Conservation (phyloP, 768 basidiomycete genomes). For the Agaricus sinodeliciosus region DNA sequence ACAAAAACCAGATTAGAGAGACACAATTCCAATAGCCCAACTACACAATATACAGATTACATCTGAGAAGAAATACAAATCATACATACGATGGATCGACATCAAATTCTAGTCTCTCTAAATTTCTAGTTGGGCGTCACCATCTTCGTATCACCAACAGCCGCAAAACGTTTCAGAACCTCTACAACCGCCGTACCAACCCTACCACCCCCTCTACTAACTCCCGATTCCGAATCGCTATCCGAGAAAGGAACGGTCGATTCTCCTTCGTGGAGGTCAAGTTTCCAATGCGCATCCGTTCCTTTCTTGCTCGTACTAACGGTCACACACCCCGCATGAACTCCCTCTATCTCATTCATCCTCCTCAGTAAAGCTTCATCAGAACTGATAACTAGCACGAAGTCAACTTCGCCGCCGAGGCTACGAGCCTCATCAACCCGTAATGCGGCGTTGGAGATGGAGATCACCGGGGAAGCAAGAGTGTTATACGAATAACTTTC, state of each 20-base stretch:
- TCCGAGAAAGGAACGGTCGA: not conserved
- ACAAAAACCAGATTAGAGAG: too few relatives aligned
- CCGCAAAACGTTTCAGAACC: constrained; percentile 1
- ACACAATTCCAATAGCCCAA: too few relatives aligned
- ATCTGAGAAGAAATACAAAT: not conserved
- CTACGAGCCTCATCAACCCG: constrained; percentile 21
- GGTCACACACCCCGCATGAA: constrained; percentile 43
- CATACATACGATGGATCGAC: not conserved
- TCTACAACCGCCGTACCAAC: constrained; percentile 1
- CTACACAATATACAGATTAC: too few relatives aligned
- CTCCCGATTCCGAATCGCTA: not conserved
- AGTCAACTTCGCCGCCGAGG: constrained; percentile 39
- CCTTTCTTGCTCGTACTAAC: constrained; percentile 63
- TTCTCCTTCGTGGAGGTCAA: constrained; percentile 26
- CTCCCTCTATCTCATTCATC: constrained; percentile 66
- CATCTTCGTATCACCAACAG: not conserved
- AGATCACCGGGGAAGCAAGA: not conserved
- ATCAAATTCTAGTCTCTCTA: not conserved
- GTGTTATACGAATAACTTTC: not conserved
- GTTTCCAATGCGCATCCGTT: constrained; percentile 74
- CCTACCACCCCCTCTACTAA: not conserved
- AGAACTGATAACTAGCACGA: constrained; percentile 59
- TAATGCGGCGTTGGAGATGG: not conserved
- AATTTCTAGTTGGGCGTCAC: not conserved
- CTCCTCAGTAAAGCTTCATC: constrained; percentile 77